Evolutionary conservation across 1,284 basidiomycete genomes (phyloP), one percentile per base, ranked within the genome.

Genomic region (Termitomyces sp.): DNA sequence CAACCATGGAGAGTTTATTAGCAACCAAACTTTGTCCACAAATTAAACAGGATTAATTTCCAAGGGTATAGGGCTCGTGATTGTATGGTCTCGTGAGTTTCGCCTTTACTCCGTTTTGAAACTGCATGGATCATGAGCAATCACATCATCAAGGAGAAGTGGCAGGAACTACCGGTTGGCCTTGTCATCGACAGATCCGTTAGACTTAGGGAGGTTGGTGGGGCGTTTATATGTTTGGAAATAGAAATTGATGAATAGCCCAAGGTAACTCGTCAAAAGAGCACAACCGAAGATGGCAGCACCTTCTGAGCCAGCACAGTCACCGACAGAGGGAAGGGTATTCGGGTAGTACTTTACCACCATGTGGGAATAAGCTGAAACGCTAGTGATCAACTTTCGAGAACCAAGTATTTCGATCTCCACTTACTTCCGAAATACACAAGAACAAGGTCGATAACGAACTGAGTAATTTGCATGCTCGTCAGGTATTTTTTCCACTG

Each of bases 401-500:
- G 28, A 24, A 34, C 48, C 19, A 30, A 45, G 47, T 44, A 52
- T 52, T 46, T 56, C 55, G 56, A 55, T 57, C 61, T 47, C 50
- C 35, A 85, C 93, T 62, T 66, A 92, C 93, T 94, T 65, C 91
- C 93, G 64, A 94, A 96, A 79, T 95, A 97, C 61, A 94, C 91
- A 58, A 89, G 74, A 68, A 81, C 81, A 35, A 97, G 74, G 73
- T 97, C 94, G 63, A 97, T 87, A 59, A 97, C 71, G 67, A 97
- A 97, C 73, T 97, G 95, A 38, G 80, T 81, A 66, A 99, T 99
- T 75, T 99, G 97, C 82, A 97, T 88, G 35, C 83, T 85, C 45
- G 96, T 98, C 60, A 98, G 75, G 71, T 94, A 91, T 73, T 95
- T 93, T 78, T 97, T 97, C 94, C 95, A 97, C 90, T 92, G 60